Conservation (phyloP, 306 rosid genomes). For the Citrullus colocynthis region DNA sequence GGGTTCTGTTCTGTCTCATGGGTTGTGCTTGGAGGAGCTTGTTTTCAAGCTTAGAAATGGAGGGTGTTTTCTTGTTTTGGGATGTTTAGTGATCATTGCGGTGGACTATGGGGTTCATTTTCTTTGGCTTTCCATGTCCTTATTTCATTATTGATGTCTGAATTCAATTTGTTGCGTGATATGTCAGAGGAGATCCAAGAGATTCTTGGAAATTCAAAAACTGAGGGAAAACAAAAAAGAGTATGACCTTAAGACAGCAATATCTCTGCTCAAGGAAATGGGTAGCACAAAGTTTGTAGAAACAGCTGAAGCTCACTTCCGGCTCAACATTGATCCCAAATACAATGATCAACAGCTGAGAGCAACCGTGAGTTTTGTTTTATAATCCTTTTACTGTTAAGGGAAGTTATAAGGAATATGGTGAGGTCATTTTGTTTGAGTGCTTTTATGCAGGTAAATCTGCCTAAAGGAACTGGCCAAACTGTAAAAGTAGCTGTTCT, state of each 20-base stretch:
- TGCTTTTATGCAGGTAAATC: conserved; percentile 48
- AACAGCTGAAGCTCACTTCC: conserved; percentile 95
- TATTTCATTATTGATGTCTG: not conserved
- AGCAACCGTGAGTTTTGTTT: conserved; percentile 68
- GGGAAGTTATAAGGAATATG: not conserved
- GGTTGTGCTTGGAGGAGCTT: not conserved
- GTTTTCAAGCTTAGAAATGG: not conserved
- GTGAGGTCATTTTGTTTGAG: not conserved
- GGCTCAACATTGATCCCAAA: conserved; percentile 95
- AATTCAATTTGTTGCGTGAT: conserved; percentile 5
- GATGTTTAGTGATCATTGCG: not conserved
- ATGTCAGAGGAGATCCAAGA: conserved; percentile 67
- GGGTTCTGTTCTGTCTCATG: not conserved
- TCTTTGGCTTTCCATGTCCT: not conserved
- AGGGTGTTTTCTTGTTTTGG: not conserved
- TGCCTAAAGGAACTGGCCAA: conserved; percentile 97
- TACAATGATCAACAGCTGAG: conserved; percentile 94
- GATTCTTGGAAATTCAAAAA: conserved; percentile 91
- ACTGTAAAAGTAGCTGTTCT: conserved; percentile 90
- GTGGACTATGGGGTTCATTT: not conserved
- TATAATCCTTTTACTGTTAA: not conserved
- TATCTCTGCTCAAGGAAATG: conserved; percentile 60
- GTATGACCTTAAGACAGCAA: conserved; percentile 60
- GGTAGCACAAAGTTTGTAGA: conserved; percentile 67
- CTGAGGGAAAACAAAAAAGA: conserved; percentile 80